Conservation (phyloP, 2,329 filamentous ascomycete species). For the Nannizziopsis barbatae region DNA sequence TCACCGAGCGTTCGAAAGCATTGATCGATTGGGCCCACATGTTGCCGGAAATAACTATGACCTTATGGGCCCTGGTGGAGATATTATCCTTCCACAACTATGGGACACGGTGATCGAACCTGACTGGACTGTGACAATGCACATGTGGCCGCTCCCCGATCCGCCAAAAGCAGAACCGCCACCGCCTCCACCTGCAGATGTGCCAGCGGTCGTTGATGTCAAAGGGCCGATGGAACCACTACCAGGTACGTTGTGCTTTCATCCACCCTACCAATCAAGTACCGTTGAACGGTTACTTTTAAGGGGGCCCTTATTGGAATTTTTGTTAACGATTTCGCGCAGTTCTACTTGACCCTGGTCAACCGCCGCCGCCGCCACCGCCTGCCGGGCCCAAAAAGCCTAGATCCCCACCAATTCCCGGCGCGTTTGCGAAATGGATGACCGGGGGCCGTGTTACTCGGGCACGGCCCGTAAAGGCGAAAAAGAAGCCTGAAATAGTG, state of each 20-base stretch:
- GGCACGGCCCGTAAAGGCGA: slow-evolving; percentile 35
- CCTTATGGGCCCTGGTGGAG: slow-evolving; percentile 63
- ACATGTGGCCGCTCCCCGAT: slow-evolving; percentile 53
- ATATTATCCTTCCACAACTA: slow-evolving; percentile 69
- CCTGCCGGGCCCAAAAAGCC: slow-evolving; percentile 26
- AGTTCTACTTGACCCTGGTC: neutral
- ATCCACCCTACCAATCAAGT: slow-evolving; percentile 15
- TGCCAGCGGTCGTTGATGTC: slow-evolving; percentile 18
- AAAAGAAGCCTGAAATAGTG: slow-evolving; percentile 37
- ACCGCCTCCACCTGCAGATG: slow-evolving; percentile 18
- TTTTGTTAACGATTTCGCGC: neutral
- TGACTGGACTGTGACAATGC: slow-evolving; percentile 61
- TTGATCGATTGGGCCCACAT: slow-evolving; percentile 63
- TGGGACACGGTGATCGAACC: slow-evolving; percentile 76
- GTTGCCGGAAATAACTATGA: slow-evolving; percentile 72
- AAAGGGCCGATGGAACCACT: slow-evolving; percentile 19
- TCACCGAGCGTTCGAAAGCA: slow-evolving; percentile 69
- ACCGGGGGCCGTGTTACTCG: slow-evolving; percentile 26
- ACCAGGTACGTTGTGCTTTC: slow-evolving; percentile 7
- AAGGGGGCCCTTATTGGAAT: neutral
- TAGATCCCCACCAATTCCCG: slow-evolving; percentile 22
- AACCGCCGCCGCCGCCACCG: slow-evolving; percentile 8
- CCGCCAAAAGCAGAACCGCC: slow-evolving; percentile 34
- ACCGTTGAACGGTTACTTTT: neutral
- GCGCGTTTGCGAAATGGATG: slow-evolving; percentile 37